phyloP scores from a whole-genome alignment of 148 eudicot genomes.

The Cornus suecica region DNA sequence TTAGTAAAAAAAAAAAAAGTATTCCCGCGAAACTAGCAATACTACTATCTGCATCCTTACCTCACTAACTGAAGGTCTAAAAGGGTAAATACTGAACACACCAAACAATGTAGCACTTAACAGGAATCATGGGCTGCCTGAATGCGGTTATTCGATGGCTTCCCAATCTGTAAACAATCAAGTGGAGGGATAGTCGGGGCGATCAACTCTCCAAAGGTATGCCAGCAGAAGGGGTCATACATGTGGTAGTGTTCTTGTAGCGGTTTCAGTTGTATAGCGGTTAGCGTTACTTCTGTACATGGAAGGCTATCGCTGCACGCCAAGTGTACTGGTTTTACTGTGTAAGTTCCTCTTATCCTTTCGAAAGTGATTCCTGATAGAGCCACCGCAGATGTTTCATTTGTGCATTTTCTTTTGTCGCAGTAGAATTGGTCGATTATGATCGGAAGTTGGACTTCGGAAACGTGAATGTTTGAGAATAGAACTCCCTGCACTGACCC shows the following conservation, averaged over 20 bases:
- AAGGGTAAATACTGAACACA: slow-evolving; percentile 21
- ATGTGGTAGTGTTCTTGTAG: slow-evolving; percentile 55
- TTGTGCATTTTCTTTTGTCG: slow-evolving; percentile 71
- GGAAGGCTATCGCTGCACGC: slow-evolving; percentile 89
- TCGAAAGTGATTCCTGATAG: slow-evolving; percentile 79
- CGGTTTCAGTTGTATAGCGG: slow-evolving; percentile 65
- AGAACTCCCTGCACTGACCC: slow-evolving; percentile 77
- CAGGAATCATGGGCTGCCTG: slow-evolving; percentile 59
- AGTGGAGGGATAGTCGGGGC: slow-evolving; percentile 69
- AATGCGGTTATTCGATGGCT: slow-evolving; percentile 59
- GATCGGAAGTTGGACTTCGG: slow-evolving; percentile 82
- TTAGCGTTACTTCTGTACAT: slow-evolving; percentile 68
- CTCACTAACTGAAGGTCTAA: slow-evolving; percentile 10
- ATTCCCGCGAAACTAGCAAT: not conserved
- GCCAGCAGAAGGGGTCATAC: slow-evolving; percentile 84
- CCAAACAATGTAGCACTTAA: slow-evolving; percentile 30
- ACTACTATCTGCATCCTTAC: slow-evolving; percentile 12
- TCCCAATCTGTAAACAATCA: slow-evolving; percentile 57
- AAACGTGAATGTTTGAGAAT: slow-evolving; percentile 79
- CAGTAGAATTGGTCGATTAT: slow-evolving; percentile 92
- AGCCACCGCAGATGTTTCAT: slow-evolving; percentile 74
- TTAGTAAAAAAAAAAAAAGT: not conserved
- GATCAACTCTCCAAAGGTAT: slow-evolving; percentile 63
- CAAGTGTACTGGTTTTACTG: slow-evolving; percentile 88
- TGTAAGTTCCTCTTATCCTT: slow-evolving; percentile 79